phyloP scores from a whole-genome alignment of 176 grass and related monocot genomes.

The Poa annua region DNA sequence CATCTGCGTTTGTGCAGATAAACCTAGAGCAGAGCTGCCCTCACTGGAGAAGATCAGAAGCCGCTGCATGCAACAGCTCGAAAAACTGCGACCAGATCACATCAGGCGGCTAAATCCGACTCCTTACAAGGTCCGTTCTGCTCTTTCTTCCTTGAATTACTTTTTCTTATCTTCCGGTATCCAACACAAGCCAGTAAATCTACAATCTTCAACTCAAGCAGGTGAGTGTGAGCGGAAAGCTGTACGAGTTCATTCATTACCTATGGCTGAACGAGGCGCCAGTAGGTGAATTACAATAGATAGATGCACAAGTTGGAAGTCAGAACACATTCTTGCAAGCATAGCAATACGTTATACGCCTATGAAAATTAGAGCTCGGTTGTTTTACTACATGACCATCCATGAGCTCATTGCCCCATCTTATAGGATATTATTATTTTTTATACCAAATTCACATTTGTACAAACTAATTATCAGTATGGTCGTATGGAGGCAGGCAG shows the following conservation, averaged over 20 bases:
- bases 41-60: constrained; percentile 73
- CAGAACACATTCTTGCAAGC: constrained; percentile 46
- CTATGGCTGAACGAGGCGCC: constrained; percentile 92
- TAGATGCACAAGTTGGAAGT: constrained; percentile 38
- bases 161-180: background rate
- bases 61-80: constrained; percentile 89
- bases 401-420: constrained; percentile 14
- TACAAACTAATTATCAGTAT: constrained; percentile 33
- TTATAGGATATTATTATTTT: constrained; percentile 33
- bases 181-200: background rate
- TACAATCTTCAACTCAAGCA: constrained; percentile 43
- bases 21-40: constrained; percentile 76
- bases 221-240: constrained; percentile 82
- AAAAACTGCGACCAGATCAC: constrained; percentile 83
- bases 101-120: constrained; percentile 93
- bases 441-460: constrained; percentile 16
- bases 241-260: constrained; percentile 94
- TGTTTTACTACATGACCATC: constrained; percentile 22
- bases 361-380: constrained; percentile 28
- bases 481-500: constrained; percentile 27
- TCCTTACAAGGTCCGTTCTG: constrained; percentile 80
- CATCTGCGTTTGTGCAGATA: constrained; percentile 47
- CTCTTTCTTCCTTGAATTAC: background rate
- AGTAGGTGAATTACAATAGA: constrained; percentile 81
- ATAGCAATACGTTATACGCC: constrained; percentile 38